Base-by-base conservation (phyloP, 169 alveolate genomes). In the Miamiensis avidus region DNA sequence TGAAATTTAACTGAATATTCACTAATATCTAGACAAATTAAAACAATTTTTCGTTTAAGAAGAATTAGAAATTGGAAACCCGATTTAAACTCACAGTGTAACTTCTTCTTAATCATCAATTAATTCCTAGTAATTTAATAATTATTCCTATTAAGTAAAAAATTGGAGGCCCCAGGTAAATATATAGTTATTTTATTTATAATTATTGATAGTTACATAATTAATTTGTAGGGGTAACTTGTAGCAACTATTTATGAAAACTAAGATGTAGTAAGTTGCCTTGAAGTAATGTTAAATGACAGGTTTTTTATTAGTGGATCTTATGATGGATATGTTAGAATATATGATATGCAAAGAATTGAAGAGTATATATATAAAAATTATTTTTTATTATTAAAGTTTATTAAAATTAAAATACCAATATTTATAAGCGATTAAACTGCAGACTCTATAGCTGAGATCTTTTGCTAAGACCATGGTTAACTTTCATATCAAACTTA, bases 41-140 rank as follows among this genome's bases (percentile, higher is more conserved):
- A 20, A 79, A 27, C 27, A 79, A 79, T 79, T 79, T 25, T 69
- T 34, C 0, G 76, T 79, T 79, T 29, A 79, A 65, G 84, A 79
- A 79, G 84, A 79, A 64, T 34, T 49, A n/a, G 84, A 79, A 25
- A n/a, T 79, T 26, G 84, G 84, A 79, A 79, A 65, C 25, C 84
- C 84, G 29, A 34, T 79, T 34, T 29, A 64, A 28, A 34, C 33
- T 25, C n/a, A 49, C 6, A 49, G 29, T 29, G 64, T 49, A 29
- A n/a, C 74, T 29, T 27, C 34, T 29, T 79, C 75, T 79, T 31
- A n/a, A 73, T n/a, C n/a, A n/a, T n/a, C n/a, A n/a, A n/a, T n/a
- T n/a, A n/a, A n/a, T n/a, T n/a, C n/a, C n/a, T n/a, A n/a, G n/a
- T n/a, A n/a, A n/a, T n/a, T n/a, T n/a, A n/a, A n/a, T n/a, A n/a